Conservation (phyloP, 75 land plant genomes). For the Pseudotsuga menziesii region DNA sequence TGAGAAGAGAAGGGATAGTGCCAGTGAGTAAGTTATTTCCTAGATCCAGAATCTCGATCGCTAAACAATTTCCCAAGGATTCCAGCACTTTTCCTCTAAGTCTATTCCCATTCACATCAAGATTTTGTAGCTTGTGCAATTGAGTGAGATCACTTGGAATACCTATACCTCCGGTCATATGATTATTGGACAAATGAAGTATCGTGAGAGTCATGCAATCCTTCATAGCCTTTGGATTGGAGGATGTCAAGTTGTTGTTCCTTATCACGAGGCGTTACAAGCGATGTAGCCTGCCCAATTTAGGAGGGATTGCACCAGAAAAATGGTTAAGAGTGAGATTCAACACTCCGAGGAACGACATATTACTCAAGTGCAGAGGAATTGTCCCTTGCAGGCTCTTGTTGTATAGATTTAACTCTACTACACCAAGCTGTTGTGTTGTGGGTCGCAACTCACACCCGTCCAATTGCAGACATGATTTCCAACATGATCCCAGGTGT, state of each 20-base stretch:
- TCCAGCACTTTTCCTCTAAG: slow-evolving; percentile 15
- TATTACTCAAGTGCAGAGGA: not conserved
- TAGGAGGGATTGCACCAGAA: slow-evolving; percentile 9
- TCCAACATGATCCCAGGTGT: not conserved
- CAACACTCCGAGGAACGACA: slow-evolving; percentile 8
- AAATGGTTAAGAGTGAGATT: slow-evolving; percentile 15
- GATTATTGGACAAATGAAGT: slow-evolving; percentile 10
- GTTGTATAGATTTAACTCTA: no score
- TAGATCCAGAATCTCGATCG: slow-evolving; percentile 10
- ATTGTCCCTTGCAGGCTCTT: not conserved
- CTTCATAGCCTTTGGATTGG: slow-evolving; percentile 58
- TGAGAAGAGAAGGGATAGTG: slow-evolving; percentile 8
- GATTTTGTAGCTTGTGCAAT: slow-evolving; percentile 2
- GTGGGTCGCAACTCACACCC: no score
- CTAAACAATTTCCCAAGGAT: slow-evolving; percentile 13
- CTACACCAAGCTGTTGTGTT: no score
- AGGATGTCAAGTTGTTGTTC: slow-evolving; percentile 33
- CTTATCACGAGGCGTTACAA: slow-evolving; percentile 49
- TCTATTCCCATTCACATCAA: slow-evolving; percentile 13
- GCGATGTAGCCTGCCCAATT: slow-evolving; percentile 18
- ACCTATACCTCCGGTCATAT: slow-evolving; percentile 10
- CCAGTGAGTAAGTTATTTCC: slow-evolving; percentile 18
- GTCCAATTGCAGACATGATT: not conserved
- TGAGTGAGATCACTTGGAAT: slow-evolving; percentile 13
- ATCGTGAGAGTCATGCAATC: slow-evolving; percentile 11